A percentile compares a stretch with the other conserved stretches of the same genome.
These are phyloP conservation scores for Hypocrella siamensis DNA, from an alignment of 2,329 filamentous ascomycete species.

Conservation along the genomic window DNA sequence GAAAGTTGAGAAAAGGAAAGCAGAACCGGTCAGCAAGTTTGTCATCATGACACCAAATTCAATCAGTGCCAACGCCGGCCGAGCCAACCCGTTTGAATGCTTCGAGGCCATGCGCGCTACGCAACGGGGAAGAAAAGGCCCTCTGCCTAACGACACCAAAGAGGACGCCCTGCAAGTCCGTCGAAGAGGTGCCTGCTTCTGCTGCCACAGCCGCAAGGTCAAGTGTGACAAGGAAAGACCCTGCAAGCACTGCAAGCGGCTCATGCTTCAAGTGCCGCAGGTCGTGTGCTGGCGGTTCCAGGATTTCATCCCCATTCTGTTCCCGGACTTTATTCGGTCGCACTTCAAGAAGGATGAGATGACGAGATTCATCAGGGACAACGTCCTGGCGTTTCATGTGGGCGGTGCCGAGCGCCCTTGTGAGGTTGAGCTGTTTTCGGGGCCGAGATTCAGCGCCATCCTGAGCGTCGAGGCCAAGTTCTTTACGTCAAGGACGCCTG, in stretches of 20 bases:
- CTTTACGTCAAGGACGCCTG: conserved; percentile 31
- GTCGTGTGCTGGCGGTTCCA: conserved; percentile 44
- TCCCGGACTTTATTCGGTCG: conserved; percentile 33
- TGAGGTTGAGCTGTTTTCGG: conserved; percentile 32
- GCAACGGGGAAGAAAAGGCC: conserved; percentile 40
- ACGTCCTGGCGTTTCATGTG: conserved; percentile 27
- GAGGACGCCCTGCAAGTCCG: conserved; percentile 38
- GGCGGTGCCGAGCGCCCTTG: conserved; percentile 24
- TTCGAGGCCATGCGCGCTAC: conserved; percentile 36
- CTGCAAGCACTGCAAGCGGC: conserved; percentile 40
- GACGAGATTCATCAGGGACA: conserved; percentile 29
- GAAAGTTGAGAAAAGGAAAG: conserved; percentile 24
- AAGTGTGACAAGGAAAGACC: conserved; percentile 39
- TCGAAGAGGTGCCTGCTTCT: conserved; percentile 40
- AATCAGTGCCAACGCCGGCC: conserved; percentile 33
- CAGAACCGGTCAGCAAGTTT: conserved; percentile 24
- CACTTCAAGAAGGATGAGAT: conserved; percentile 37
- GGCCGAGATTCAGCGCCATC: conserved; percentile 24
- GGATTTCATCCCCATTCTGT: conserved; percentile 35
- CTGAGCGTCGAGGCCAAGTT: conserved; percentile 34
- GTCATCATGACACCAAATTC: conserved; percentile 39
- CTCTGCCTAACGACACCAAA: conserved; percentile 36
- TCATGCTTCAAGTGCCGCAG: conserved; percentile 32
- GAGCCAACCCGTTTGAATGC: conserved; percentile 36
- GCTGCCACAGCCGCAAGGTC: conserved; percentile 43